phyloP scores from a whole-genome alignment of 2,329 filamentous ascomycete genomes.

The Verticillium nonalfalfae region DNA sequence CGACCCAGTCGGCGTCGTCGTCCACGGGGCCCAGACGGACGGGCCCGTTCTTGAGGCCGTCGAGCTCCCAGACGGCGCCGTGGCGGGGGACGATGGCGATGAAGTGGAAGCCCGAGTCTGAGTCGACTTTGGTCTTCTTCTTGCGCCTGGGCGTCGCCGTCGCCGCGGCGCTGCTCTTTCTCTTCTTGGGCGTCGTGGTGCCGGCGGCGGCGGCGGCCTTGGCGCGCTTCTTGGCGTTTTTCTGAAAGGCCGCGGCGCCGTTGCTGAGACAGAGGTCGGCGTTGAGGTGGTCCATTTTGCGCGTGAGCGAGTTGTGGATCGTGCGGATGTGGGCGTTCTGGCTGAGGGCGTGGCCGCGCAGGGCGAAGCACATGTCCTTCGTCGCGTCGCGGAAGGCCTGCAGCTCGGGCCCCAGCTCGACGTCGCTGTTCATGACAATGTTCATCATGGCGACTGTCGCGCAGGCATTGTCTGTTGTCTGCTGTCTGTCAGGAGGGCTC shows the following conservation, averaged over 20 bases:
- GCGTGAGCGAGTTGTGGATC: conserved; percentile 82
- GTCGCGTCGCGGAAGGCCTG: conserved; percentile 69
- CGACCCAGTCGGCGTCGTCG: conserved; percentile 53
- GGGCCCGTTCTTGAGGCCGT: conserved; percentile 72
- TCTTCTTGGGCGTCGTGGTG: conserved; percentile 21
- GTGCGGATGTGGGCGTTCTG: conserved; percentile 70
- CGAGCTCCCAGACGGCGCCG: conserved; percentile 79
- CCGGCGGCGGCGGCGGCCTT: conserved; percentile 7
- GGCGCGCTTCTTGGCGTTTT: conserved; percentile 18
- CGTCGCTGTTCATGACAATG: conserved; percentile 77
- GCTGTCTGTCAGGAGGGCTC: background rate
- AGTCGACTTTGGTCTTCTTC: conserved; percentile 35
- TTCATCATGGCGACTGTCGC: conserved; percentile 91
- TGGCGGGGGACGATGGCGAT: conserved; percentile 77
- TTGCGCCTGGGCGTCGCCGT: conserved; percentile 31
- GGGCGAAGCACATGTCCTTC: conserved; percentile 57
- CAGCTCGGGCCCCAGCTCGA: conserved; percentile 66
- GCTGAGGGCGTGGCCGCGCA: conserved; percentile 70
- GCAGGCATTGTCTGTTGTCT: conserved; percentile 80
- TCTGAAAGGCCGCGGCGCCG: conserved; percentile 36
- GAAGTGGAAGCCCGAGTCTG: conserved; percentile 74
- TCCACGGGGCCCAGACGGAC: conserved; percentile 45
- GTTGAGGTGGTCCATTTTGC: conserved; percentile 70
- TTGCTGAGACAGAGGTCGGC: conserved; percentile 61
- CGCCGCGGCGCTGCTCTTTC: background rate